These are phyloP conservation scores for Glutinoglossum americanum DNA, from an alignment of 495 filamentous ascomycete species.

Conservation along the genomic window DNA sequence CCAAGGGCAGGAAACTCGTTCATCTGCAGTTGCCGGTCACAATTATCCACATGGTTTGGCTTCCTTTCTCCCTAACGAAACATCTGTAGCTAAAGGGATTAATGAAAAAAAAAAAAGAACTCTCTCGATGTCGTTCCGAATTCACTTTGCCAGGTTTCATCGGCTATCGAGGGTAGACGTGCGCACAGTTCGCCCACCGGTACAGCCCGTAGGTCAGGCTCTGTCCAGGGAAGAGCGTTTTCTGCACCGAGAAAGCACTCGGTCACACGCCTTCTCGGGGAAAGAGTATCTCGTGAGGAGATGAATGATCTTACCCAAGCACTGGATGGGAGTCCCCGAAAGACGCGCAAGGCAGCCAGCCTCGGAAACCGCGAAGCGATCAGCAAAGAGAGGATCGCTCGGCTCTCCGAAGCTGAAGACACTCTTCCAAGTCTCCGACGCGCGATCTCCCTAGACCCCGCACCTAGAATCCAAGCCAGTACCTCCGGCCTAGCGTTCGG, in stretches of 20 bases:
- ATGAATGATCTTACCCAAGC: background rate
- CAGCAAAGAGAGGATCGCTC: background rate
- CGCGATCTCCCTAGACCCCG: background rate
- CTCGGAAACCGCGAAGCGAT: background rate
- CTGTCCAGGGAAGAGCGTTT: conserved; percentile 11
- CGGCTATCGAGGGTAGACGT: conserved; percentile 29
- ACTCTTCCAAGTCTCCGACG: background rate
- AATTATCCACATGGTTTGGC: conserved; percentile 29
- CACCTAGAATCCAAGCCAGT: background rate
- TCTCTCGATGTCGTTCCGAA: conserved; percentile 39
- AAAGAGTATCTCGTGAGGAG: background rate
- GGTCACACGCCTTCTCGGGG: conserved; percentile 1
- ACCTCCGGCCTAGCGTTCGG: background rate
- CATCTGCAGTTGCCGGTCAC: conserved; percentile 31
- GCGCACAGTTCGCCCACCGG: background rate
- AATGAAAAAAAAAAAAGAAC: conserved; percentile 16
- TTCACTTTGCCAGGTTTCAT: conserved; percentile 31
- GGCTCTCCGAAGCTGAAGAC: background rate
- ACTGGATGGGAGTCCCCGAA: background rate
- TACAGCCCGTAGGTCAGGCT: background rate
- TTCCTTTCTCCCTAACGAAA: background rate
- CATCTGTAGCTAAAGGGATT: conserved; percentile 3
- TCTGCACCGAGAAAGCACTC: conserved; percentile 11
- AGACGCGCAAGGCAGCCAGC: background rate
- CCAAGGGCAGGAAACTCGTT: conserved; percentile 20